Conservation (phyloP, 495 filamentous ascomycete species). For the Haplographium delicatum region DNA sequence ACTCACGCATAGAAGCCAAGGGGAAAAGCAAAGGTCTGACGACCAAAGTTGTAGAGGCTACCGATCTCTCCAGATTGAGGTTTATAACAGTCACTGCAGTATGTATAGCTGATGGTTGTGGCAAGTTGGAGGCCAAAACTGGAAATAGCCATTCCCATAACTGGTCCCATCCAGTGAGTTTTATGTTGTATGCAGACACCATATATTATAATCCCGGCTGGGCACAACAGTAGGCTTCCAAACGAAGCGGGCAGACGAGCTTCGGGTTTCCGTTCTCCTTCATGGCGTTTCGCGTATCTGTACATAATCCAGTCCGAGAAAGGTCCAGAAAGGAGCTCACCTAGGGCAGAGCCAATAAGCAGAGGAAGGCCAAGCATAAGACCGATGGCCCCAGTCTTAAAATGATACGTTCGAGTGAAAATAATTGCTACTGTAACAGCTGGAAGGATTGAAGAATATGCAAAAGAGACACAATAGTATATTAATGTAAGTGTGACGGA, state of each 20-base stretch:
- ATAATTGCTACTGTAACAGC: constrained; percentile 25
- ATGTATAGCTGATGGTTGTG: constrained; percentile 27
- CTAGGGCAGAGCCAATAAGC: constrained; percentile 18
- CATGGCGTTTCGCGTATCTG: constrained; percentile 17
- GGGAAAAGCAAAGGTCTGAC: constrained; percentile 30
- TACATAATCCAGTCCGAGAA: constrained; percentile 15
- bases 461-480: background rate
- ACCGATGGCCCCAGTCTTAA: constrained; percentile 23
- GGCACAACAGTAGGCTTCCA: constrained; percentile 12
- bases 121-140: constrained; percentile 30
- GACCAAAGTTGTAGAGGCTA: constrained; percentile 31
- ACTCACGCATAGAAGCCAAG: constrained; percentile 32
- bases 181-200: constrained; percentile 28
- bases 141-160: constrained; percentile 29
- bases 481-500: background rate
- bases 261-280: constrained; percentile 22
- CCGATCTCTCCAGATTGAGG: constrained; percentile 31
- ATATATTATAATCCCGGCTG: constrained; percentile 26
- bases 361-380: constrained; percentile 19
- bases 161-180: constrained; percentile 25
- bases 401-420: constrained; percentile 24
- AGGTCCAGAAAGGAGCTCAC: background rate
- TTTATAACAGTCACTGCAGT: constrained; percentile 32
- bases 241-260: constrained; percentile 13
- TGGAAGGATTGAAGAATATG: constrained; percentile 24